Conservation (phyloP, 2,329 filamentous ascomycete species). For the Seiridium unicorne region DNA sequence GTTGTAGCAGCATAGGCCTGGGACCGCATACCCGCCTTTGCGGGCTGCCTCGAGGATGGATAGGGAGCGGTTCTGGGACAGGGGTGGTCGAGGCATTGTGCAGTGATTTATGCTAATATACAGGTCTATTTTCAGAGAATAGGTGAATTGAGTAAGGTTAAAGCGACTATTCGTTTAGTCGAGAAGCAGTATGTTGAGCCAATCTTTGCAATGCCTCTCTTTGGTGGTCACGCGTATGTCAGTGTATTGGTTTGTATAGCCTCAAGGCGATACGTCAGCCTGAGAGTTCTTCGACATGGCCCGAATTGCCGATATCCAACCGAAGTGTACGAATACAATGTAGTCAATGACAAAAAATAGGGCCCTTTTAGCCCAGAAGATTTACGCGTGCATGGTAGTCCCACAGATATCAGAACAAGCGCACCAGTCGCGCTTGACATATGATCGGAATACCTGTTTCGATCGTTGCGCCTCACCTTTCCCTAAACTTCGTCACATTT, state of each 20-base stretch:
- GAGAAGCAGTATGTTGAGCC: too few relatives aligned
- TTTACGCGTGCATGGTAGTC: background rate
- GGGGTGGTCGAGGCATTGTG: constrained; percentile 9
- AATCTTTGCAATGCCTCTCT: too few relatives aligned
- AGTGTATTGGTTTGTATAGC: background rate
- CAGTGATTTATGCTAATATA: background rate
- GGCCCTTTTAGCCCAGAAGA: too few relatives aligned
- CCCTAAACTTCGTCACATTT: background rate
- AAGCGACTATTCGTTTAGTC: too few relatives aligned
- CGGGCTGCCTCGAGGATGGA: constrained; percentile 56
- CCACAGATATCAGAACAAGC: background rate
- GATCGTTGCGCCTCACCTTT: background rate
- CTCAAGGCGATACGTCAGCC: background rate
- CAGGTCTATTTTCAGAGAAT: background rate
- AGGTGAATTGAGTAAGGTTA: background rate
- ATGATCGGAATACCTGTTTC: background rate
- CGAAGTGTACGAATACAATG: background rate
- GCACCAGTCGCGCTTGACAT: background rate
- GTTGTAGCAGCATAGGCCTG: constrained; percentile 65
- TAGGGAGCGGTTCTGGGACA: constrained; percentile 49
- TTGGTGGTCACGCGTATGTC: background rate
- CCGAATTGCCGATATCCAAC: background rate
- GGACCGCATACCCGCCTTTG: constrained; percentile 55
- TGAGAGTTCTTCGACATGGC: background rate
- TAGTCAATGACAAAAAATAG: too few relatives aligned